Base-by-base conservation (phyloP, 345 rosid species). In the Eucalyptus brandiana region DNA sequence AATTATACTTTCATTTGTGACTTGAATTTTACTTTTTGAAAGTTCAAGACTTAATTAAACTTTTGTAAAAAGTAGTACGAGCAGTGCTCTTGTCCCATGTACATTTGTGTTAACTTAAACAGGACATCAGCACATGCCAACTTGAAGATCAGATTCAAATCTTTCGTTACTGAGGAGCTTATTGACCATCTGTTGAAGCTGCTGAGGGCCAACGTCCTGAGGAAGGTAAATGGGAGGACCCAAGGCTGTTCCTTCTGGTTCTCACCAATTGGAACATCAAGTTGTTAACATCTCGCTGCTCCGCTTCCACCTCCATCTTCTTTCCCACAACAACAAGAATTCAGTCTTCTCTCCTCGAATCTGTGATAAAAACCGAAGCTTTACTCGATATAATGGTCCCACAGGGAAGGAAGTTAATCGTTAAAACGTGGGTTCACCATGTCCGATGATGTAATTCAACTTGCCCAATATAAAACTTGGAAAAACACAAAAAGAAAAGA, bases 171-270 rank as follows among this genome's bases (percentile, higher is more conserved):
- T 90, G 83, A 97, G 98, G 92, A 97, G 96, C 90, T 92, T 92
- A 87, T 98, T 98, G 90, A 98, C 99, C 89, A 98, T 96, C 86
- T 93, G 96, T 34, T 93, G 96, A 90, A 96, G 99, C 91, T 96
- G 99, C 49, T 91, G 93, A 26, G 98, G 99, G 62, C 96, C 96
- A 18, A 95, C 93, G 87, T 91, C 94, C 88, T 93, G 99, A 7
- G 99, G 99, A 50, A 98, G 93, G 92, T 94, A 97, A 93, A 95
- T 90, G 45, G 98, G 91, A 89, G 97, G 94, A 34, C 98, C 99
- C 23, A 96, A 89, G 6, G 94, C 72, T 37, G 88, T 91, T 88
- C 99, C 99, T 89, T 95, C 99, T 11, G 97, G 96, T 92, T 96
- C 99, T 37, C 47, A 95, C 91, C 89, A 97, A 93, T 40, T 94